phyloP scores from a whole-genome alignment of 257 asterid species.

The Penstemon eatonii region DNA sequence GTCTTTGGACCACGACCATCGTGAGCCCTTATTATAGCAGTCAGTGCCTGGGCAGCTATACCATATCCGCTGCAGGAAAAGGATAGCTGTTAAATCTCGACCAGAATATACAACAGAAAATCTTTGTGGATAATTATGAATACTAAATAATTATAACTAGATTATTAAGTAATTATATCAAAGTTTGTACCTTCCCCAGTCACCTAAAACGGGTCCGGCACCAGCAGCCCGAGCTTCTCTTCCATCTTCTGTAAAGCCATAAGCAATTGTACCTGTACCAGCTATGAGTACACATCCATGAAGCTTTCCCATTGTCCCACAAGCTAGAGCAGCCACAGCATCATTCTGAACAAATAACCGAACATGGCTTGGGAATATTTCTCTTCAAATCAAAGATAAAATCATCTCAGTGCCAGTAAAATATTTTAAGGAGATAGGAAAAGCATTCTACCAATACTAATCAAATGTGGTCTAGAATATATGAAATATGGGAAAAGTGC shows the following conservation, averaged over 20 bases:
- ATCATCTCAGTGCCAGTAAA: constrained; percentile 4
- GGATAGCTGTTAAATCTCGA: constrained; percentile 2
- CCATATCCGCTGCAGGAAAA: constrained; percentile 76
- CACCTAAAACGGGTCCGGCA: constrained; percentile 90
- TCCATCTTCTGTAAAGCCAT: constrained; percentile 82
- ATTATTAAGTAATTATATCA: not conserved
- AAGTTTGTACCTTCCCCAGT: constrained; percentile 76
- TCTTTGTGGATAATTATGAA: not conserved
- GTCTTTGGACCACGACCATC: constrained; percentile 88
- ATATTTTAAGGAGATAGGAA: not conserved
- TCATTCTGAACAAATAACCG: constrained; percentile 76
- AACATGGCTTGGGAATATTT: constrained; percentile 75
- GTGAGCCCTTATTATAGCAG: constrained; percentile 76
- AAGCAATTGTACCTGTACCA: constrained; percentile 88
- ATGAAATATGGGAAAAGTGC: not conserved
- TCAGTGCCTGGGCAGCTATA: constrained; percentile 81
- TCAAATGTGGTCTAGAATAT: no score
- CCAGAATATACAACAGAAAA: not conserved
- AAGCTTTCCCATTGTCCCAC: constrained; percentile 89
- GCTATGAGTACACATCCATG: constrained; percentile 91
- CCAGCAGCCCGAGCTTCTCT: constrained; percentile 91
- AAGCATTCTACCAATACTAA: no score
- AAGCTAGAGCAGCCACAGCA: constrained; percentile 85
- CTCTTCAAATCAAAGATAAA: constrained; percentile 39
- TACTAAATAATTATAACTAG: not conserved